Evolutionary conservation across 202 grass and related monocot species (phyloP), one percentile per base, ranked within the genome.

Genomic region (Sporobolus alterniflorus): DNA sequence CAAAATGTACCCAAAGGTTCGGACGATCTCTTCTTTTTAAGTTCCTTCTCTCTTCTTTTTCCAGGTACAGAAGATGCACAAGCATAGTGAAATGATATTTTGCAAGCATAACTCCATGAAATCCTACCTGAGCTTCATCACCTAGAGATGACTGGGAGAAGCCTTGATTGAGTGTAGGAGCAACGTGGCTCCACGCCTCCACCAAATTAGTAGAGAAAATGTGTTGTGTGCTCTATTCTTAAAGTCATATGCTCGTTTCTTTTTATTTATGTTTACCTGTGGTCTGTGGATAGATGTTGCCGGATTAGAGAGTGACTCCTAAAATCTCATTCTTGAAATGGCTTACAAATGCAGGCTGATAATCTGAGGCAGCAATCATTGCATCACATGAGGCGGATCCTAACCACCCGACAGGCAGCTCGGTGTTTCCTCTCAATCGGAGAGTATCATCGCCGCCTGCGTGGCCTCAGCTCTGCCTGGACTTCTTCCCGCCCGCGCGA

Each of bases 381-480:
- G 73, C 96, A 93, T 42, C 91, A 93, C 41, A 74, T 95, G 77
- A 77, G 89, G 7, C 81, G 79, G 67, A 86, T 88, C 59, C 90
- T 98, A 41, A 95, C 96, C 33, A 90, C 84, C 30, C 63, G 82
- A 28, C 96, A 98, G 82, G 76, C 89, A 79, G 92, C 92, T 0
- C 84, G 89, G 79, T 95, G 90, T 43, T 86, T 98, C 62, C 76
- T 98, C n/a, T 90, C 87, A 17, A 87, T 98, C 10, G 93, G 96
- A 71, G 96, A 98, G 81, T 95, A 98, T 29, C 83, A 84, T 50
- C 86, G 91, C 18, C 92, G 93, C 14, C 92, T 98, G 26, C 86
- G 96, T 40, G 77, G 91, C 43, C 96, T 98, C 57, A 98, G 96
- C 79, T 93, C 92, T 39, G 70, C 93, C 22, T 98, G 96, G 96